Percentiles rank a stretch among this genome's conserved stretches.
Conservation (phyloP, 78 protist genomes). For the Planoprotostelium fungivorum region DNA sequence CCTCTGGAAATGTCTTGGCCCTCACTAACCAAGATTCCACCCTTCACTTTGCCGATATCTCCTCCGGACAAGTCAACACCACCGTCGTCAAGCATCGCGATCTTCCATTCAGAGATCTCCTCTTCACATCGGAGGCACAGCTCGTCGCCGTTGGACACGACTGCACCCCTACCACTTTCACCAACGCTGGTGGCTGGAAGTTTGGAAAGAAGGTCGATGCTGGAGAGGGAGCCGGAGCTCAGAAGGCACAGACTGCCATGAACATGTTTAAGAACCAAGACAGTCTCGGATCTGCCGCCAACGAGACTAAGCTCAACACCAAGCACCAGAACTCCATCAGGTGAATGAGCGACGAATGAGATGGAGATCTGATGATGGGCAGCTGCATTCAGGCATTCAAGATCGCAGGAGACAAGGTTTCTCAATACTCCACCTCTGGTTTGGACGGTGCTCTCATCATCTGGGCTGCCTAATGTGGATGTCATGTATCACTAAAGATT, state of each 20-base stretch:
- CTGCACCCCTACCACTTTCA: slow-evolving; percentile 52
- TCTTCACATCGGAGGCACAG: slow-evolving; percentile 49
- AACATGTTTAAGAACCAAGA: slow-evolving; percentile 46
- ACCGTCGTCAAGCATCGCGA: slow-evolving; percentile 7
- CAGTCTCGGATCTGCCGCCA: slow-evolving; percentile 32
- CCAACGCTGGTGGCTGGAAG: slow-evolving; percentile 59
- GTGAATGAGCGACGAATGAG: slow-evolving; percentile 7
- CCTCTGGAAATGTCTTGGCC: slow-evolving; percentile 74
- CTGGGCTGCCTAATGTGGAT: slow-evolving; percentile 55
- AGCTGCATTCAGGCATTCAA: slow-evolving; percentile 42
- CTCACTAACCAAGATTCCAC: slow-evolving; percentile 61
- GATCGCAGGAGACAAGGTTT: slow-evolving; percentile 36
- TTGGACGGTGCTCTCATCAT: slow-evolving; percentile 73
- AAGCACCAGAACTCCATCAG: slow-evolving; percentile 81
- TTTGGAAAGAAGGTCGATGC: slow-evolving; percentile 34
- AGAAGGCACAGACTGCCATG: slow-evolving; percentile 21
- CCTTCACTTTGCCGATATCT: slow-evolving; percentile 37
- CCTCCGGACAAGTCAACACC: slow-evolving; percentile 26
- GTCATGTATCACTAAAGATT: too few species aligned
- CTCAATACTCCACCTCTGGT: slow-evolving; percentile 73
- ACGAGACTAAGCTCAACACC: slow-evolving; percentile 45
- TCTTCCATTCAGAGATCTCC: slow-evolving; percentile 65
- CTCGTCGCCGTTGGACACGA: slow-evolving; percentile 80
- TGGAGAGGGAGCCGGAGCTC: slow-evolving; percentile 33
- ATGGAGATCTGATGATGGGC: not conserved